A percentile compares a stretch with the other conserved stretches of the same genome.
Conservation (phyloP, 306 rosid genomes). For the Castanospermum australe region DNA sequence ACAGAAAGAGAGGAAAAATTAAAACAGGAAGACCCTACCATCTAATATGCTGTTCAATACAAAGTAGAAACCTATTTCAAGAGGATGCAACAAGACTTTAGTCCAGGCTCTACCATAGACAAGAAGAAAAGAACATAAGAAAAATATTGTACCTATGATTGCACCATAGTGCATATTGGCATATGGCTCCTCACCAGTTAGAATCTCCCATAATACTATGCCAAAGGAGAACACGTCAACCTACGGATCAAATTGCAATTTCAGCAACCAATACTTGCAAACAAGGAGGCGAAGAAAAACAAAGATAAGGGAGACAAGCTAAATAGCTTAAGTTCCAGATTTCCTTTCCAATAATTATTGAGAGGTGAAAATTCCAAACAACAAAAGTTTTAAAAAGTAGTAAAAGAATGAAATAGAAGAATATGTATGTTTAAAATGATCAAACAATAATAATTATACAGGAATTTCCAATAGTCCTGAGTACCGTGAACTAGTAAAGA, state of each 20-base stretch:
- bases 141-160: slow-evolving; percentile 46
- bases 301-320: background rate
- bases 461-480: no score
- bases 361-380: background rate
- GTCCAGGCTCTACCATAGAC: background rate
- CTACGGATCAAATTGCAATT: slow-evolving; percentile 30
- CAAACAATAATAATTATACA: no score
- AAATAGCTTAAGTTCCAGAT: background rate
- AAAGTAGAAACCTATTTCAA: background rate
- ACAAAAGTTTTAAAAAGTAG: background rate
- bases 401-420: background rate
- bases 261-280: background rate
- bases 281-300: background rate
- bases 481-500: no score
- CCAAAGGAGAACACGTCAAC: slow-evolving; percentile 74
- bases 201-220: no score
- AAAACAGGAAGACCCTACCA: background rate
- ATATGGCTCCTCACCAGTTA: slow-evolving; percentile 70
- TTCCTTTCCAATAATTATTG: background rate
- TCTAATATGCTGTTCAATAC: background rate
- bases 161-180: slow-evolving; percentile 75
- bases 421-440: background rate
- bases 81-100: background rate
- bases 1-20: no score
- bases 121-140: background rate